Base-by-base conservation (phyloP, 371 early-diverging fungal species). In the Rhizopus sp. region DNA sequence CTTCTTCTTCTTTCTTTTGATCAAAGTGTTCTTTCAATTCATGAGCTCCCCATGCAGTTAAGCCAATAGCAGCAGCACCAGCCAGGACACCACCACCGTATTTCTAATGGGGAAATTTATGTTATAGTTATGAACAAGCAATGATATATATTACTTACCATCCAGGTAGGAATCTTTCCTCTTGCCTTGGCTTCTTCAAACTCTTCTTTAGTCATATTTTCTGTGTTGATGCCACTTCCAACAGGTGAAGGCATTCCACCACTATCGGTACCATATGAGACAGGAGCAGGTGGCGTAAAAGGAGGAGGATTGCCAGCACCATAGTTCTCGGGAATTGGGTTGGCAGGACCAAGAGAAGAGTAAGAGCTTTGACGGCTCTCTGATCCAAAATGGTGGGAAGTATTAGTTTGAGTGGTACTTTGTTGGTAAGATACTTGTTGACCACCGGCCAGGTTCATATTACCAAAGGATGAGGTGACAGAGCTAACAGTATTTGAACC, bases 31-130 rank as follows among this genome's bases (percentile, higher is more conserved):
- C 67, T 32, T 67, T 67, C 2, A 59, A 40, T 47, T 67, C 67
- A 59, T 67, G 59, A 8, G 67, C 59, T n/a, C 67, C 67, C 67
- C 67, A 67, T 32, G 67, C 62, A 33, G 59, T 33, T 15, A 67
- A 55, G 17, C 67, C 67, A 15, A 62, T 13, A 40, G 67, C 67
- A 40, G 66, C 62, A 16, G 49, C 59, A 49, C 62, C 66, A 48
- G 59, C 59, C 30, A 67, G 55, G 37, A 53, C 63, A 41, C 59
- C 67, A 44, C 63, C 67, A 42, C 67, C 66, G 31, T 62, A 66
- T 62, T 66, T 66, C 66, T 66, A 60, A 37, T 33, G 15, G 33
- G 40, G 32, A 33, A 46, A 52, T 17, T 15, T 10, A 37, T 29
- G 13, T 7, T 23, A 39, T 31, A 23, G 39, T 29, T 7, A 33